Base-by-base conservation (phyloP, 805 yeast genomes). In the Kuraishia ogatae region DNA sequence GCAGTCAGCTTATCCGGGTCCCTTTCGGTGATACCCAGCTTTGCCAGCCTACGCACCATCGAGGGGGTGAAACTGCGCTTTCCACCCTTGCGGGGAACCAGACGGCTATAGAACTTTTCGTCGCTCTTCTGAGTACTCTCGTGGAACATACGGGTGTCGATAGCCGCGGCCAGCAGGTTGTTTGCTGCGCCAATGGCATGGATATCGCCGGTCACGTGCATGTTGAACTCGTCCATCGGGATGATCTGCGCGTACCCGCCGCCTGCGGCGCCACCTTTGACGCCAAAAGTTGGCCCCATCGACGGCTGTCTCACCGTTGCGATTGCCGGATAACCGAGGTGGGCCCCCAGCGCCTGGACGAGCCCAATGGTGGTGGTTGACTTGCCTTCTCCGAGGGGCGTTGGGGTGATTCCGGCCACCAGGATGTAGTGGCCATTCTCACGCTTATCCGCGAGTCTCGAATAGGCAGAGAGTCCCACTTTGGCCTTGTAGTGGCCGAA, bases 201-300 rank as follows among this genome's bases (percentile, higher is more conserved):
- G 61, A 93, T 93, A 70, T 93, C 99, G 68, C 98, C 98, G 53
- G 98, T 93, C 61, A 93, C 78, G 70, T 93, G 98, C 89, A 94
- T 83, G 76, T 94, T 93, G 78, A 93, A 93, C 73, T 93, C 97
- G 71, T 93, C 99, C 97, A 93, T 93, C 53, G 98, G 98, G 63
- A 93, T 92, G 50, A 93, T 98, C 74, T 93, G 98, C 1, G 98
- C 81, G 71, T 91, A 93, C 51, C 98, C 98, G 68, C 98, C 99
- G 64, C 99, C 99, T 20, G 98, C 98, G 56, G 99, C 99, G 71
- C 98, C 98, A 66, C 99, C 99, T 75, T 93, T 93, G 64, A 93
- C 91, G 70, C 99, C 99, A 65, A 93, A 93, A 20, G 98, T 93
- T 53, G 99, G 99, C 47, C 98, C 98, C 97, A 93, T 90, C 10